These are phyloP conservation scores for Emmonsiellopsis sp. DNA, from an alignment of 2,329 filamentous ascomycete genomes.

Conservation along the genomic window DNA sequence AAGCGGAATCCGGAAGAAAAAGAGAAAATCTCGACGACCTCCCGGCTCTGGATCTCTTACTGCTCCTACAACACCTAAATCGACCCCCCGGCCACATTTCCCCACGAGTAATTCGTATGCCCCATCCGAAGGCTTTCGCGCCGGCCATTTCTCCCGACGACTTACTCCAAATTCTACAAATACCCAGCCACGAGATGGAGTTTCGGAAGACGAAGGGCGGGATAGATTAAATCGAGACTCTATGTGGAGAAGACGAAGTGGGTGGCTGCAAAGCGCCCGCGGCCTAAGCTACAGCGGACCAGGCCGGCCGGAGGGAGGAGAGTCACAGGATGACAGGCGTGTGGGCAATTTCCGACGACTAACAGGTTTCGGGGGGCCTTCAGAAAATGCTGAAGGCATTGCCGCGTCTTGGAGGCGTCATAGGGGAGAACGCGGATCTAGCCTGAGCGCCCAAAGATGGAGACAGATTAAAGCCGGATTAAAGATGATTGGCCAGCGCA, in stretches of 20 bases:
- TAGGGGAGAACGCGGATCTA: constrained; percentile 57
- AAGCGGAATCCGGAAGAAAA: constrained; percentile 46
- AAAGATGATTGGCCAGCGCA: constrained; percentile 64
- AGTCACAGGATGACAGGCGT: constrained; percentile 42
- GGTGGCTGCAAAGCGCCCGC: constrained; percentile 42
- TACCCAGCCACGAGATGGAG: constrained; percentile 49
- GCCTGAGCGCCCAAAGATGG: constrained; percentile 73
- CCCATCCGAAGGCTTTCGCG: constrained; percentile 36
- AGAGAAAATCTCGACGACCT: constrained; percentile 53
- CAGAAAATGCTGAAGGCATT: constrained; percentile 54
- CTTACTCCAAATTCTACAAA: constrained; percentile 54
- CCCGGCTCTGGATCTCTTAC: constrained; percentile 49
- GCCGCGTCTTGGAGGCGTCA: constrained; percentile 45
- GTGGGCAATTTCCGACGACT: constrained; percentile 56
- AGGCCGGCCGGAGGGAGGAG: constrained; percentile 43
- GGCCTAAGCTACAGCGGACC: constrained; percentile 37
- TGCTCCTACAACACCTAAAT: constrained; percentile 56
- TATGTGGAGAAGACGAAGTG: constrained; percentile 50
- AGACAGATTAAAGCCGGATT: constrained; percentile 84
- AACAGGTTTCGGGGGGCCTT: constrained; percentile 54
- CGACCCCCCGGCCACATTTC: constrained; percentile 27
- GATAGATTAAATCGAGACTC: constrained; percentile 49
- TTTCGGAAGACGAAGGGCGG: constrained; percentile 68
- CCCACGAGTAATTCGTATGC: constrained; percentile 38
- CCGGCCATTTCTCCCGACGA: constrained; percentile 49